Conservation (phyloP, 179 eudicot genomes). For the Beta lomatogona region DNA sequence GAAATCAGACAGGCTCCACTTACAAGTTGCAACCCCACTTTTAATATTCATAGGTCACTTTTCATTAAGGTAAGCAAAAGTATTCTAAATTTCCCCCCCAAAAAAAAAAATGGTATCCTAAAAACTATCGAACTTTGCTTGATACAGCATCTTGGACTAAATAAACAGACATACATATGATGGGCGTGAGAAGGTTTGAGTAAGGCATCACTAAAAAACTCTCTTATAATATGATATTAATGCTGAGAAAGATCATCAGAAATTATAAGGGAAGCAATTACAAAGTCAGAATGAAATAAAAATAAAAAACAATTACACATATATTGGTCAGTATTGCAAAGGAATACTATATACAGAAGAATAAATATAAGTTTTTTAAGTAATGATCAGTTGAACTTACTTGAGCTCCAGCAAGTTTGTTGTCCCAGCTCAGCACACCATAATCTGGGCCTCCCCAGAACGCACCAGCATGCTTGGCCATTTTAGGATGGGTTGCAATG, state of each 20-base stretch:
- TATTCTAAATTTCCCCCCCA: background rate
- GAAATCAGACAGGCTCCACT: background rate
- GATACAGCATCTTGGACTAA: background rate
- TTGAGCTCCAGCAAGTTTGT: conserved; percentile 92
- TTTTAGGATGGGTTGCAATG: conserved; percentile 64
- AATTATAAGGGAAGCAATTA: background rate
- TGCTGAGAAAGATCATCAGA: background rate
- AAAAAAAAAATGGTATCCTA: too few relatives aligned
- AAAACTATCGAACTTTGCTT: background rate
- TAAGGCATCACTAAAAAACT: background rate
- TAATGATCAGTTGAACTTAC: conserved; percentile 44
- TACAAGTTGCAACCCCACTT: background rate
- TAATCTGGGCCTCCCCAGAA: conserved; percentile 80
- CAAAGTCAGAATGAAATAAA: background rate
- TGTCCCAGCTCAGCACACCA: conserved; percentile 95
- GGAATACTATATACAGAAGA: background rate
- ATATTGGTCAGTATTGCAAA: background rate
- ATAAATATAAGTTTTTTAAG: background rate
- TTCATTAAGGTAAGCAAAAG: background rate
- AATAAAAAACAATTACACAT: background rate
- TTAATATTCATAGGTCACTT: background rate
- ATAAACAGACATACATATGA: background rate
- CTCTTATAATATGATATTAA: background rate
- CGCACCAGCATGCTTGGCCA: conserved; percentile 94
- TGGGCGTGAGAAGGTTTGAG: background rate